Evolutionary conservation across 208 protist species (phyloP).

Genomic region (Naegleria gruberi): DNA sequence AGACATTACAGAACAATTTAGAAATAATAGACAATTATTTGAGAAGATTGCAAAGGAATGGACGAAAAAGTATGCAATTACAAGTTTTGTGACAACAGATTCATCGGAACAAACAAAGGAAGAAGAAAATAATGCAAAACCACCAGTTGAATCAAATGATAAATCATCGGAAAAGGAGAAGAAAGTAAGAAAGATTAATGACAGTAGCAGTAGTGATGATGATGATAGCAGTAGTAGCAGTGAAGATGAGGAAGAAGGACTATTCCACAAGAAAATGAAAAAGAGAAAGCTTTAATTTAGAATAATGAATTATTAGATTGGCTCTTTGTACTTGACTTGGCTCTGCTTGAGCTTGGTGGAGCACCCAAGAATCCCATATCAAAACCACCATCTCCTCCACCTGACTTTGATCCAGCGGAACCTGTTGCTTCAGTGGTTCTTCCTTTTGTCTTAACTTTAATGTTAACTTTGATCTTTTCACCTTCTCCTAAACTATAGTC

Average conservation of each 20-base stretch:
- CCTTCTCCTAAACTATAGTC: constrained; percentile 19
- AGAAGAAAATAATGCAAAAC: neutral
- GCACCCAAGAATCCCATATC: neutral
- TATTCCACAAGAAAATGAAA: neutral
- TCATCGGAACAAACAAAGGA: neutral
- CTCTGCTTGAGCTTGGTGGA: neutral
- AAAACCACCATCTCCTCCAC: neutral
- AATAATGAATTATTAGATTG: neutral
- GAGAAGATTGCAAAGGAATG: neutral
- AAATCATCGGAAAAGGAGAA: neutral
- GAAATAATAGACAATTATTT: neutral
- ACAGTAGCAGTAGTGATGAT: neutral
- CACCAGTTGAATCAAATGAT: no score
- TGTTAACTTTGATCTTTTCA: constrained; percentile 13
- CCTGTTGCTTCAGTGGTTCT: neutral
- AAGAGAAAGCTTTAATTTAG: neutral
- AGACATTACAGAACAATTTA: constrained; percentile 42
- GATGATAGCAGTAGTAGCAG: neutral
- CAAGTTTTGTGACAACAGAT: neutral
- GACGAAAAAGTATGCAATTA: constrained; percentile 1
- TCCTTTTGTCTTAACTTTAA: constrained; percentile 26
- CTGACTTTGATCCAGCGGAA: neutral
- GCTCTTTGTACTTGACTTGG: neutral
- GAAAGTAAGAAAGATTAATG: neutral
- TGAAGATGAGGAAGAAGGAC: neutral